Base-by-base conservation (phyloP, 148 eudicot genomes). In the Cornus controversa region DNA sequence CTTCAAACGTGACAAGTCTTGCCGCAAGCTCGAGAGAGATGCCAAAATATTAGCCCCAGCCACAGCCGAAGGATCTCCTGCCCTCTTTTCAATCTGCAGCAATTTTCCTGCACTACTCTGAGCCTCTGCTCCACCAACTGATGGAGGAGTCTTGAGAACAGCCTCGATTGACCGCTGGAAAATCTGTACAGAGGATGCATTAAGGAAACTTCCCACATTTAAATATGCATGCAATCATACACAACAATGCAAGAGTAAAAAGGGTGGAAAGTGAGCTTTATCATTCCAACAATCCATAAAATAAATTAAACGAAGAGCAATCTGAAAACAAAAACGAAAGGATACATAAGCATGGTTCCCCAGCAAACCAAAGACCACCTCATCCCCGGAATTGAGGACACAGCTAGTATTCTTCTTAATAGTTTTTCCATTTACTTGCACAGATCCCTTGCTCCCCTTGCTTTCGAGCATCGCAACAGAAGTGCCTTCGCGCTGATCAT, bases 261-360 rank as follows among this genome's bases (percentile, higher is more conserved):
- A 22, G 62, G 5, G 22, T 14, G 15, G 69, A 7, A 28, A 23
- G 45, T 40, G 45, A 40, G 45, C 10, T 40, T 40, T 9, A 6
- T 40, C 45, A 22, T 16, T 20, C 72, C 37, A 34, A 13, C 27
- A 31, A 63, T 3, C 42, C 25, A 76, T 47, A 16, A 6, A 34
- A 42, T 45, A 60, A 13, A 25, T 53, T 2, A 63, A 66, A 4
- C 57, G 40, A 37, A 57, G 45, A 70, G 58, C 16, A 58, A 5
- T 16, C 28, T 50, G 54, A 76, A 15, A 54, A 65, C 23, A 10
- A 10, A 9, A 80, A 31, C 66, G 7, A 42, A 82, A 86, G 94
- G 92, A 92, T 94, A 94, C 98, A 91, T 94, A 94, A 65, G 95
- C 91, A 82, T 92, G 90, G 81, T 79, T 89, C 72, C 92, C 97